Base-by-base conservation (phyloP, 2,329 filamentous ascomycete species). In the Fusarium multiceps region DNA sequence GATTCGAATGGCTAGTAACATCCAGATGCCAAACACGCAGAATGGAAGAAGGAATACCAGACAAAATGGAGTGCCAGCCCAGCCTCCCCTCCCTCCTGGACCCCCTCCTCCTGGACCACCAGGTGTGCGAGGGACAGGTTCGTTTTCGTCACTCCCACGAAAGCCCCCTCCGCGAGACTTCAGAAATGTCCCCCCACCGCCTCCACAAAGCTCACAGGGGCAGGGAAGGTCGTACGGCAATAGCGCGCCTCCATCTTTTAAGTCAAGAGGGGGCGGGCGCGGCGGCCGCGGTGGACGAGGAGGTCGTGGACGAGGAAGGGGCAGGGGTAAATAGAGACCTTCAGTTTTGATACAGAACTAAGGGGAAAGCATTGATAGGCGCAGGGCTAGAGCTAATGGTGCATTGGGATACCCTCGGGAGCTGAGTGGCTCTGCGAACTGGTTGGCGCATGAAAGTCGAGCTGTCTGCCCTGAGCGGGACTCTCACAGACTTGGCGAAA, bases 1-100 rank as follows among this genome's bases (percentile, higher is more conserved):
- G 59, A 82, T 82, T 61, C 79, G 78, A 34, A 73, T 82, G 75
- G 76, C 81, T 7, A 81, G 77, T 71, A 82, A 81, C 62, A 80
- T 82, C 42, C 80, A 81, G 72, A 75, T 81, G 71, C 79, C 79
- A 20, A 67, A 72, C 53, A 60, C 47, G n/a, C 63, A 64, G 28
- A 61, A 58, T 20, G 63, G 56, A 43, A 55, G 63, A 55, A 65
- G 69, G 64, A 67, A 68, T 53, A 63, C 60, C 43, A 59, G 68
- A 43, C 66, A 68, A 9, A 68, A 59, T 30, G 68, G 69, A 43
- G 59, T 63, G 51, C 59, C 73, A 46, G 68, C 54, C 25, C 79
- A 79, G 61, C 80, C 80, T 61, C 80, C 80, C 48, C 78, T 81
- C 23, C 80, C 80, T 59, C 76, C 79, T n/a, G 79, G 79, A 40